A percentile compares a stretch with the other conserved stretches of the same genome.
phyloP scores from a whole-genome alignment of 2,329 filamentous ascomycete genomes.

The Alternaria consortialis region DNA sequence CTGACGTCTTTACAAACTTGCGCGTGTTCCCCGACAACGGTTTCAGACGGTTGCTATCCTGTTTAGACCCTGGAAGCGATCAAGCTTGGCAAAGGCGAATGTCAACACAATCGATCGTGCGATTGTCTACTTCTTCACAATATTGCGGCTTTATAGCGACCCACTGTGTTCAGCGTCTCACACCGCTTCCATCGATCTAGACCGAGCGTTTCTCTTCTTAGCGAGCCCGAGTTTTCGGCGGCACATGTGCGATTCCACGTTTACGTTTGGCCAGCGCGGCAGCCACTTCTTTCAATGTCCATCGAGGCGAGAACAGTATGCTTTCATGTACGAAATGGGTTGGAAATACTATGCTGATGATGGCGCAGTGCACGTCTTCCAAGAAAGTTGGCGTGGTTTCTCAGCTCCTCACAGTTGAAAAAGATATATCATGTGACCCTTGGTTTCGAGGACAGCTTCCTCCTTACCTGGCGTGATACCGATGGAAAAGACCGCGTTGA shows the following conservation, averaged over 20 bases:
- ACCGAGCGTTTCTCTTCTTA: constrained; percentile 12
- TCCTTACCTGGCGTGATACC: constrained; percentile 45
- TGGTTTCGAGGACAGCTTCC: constrained; percentile 46
- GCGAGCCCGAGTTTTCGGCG: constrained; percentile 10
- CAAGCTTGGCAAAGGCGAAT: constrained; percentile 36
- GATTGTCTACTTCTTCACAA: constrained; percentile 12
- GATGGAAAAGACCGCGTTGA: constrained; percentile 38
- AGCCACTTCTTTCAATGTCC: constrained; percentile 47
- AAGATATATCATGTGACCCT: constrained; percentile 44
- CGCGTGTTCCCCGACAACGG: not conserved
- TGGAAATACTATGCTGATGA: not conserved
- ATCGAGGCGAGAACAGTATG: constrained; percentile 41
- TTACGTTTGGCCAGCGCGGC: constrained; percentile 48
- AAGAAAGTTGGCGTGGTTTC: constrained; percentile 33
- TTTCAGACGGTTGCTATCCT: constrained; percentile 30
- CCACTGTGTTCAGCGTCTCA: not conserved
- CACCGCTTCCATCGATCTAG: constrained; percentile 10
- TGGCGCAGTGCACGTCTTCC: constrained; percentile 38
- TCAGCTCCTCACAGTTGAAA: constrained; percentile 35
- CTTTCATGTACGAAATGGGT: not conserved
- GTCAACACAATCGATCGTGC: constrained; percentile 13
- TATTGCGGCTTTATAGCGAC: constrained; percentile 9
- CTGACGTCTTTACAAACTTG: not conserved
- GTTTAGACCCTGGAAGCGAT: constrained; percentile 43
- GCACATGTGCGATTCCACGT: constrained; percentile 45